Conservation (phyloP, 192 early-diverging fungal species). For the Neocallimastix lanati region DNA sequence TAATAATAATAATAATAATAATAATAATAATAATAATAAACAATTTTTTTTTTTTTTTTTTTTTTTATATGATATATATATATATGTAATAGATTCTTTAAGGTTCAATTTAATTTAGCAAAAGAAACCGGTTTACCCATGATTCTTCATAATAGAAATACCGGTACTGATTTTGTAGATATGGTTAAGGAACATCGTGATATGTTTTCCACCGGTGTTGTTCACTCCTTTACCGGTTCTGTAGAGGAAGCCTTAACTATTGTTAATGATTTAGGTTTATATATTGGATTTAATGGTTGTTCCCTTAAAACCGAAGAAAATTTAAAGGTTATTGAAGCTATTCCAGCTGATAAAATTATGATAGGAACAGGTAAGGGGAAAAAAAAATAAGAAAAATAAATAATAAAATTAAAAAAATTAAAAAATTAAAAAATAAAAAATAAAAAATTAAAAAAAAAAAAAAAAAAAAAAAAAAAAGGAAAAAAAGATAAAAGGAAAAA, state of each 20-base stretch:
- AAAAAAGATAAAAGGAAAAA: too few species aligned
- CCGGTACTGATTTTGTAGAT: constrained; percentile 55
- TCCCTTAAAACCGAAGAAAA: constrained; percentile 79
- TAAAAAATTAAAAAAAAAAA: too few species aligned
- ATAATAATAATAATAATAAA: too few species aligned
- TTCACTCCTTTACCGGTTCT: constrained; percentile 78
- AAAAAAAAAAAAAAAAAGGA: too few species aligned
- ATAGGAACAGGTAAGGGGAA: constrained; percentile 62
- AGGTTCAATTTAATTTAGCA: constrained; percentile 61
- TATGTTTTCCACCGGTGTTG: constrained; percentile 49
- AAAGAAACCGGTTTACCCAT: constrained; percentile 59
- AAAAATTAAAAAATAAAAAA: too few species aligned
- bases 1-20: too few species aligned
- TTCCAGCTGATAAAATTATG: constrained; percentile 69
- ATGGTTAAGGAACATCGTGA: constrained; percentile 38
- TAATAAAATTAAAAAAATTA: too few species aligned
- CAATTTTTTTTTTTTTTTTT: too few species aligned
- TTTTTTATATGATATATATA: neutral
- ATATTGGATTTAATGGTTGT: constrained; percentile 94
- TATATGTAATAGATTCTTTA: constrained; percentile 33
- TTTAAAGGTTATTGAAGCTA: constrained; percentile 40
- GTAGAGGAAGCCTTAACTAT: constrained; percentile 39
- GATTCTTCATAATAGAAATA: constrained; percentile 82
- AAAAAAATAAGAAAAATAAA: neutral
- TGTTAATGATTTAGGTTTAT: constrained; percentile 45